A percentile compares a stretch with the other conserved stretches of the same genome.
Evolutionary conservation across 73 alveolate species (phyloP).

Genomic region (Paramecium sexaurelia): DNA sequence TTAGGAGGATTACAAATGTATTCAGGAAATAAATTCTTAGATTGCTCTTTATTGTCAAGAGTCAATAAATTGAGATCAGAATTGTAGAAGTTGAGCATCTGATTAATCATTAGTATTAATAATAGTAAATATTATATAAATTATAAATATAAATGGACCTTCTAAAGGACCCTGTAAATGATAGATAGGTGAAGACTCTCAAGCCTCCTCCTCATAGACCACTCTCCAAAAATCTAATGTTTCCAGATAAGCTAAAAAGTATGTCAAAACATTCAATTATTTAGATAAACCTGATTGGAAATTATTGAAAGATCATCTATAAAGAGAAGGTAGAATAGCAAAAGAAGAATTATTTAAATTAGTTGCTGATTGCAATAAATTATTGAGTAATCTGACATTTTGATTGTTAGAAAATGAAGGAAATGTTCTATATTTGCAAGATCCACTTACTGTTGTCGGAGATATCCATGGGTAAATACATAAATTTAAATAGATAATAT

Average conservation of each 20-base stretch:
- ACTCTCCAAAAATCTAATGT: conserved; percentile 68
- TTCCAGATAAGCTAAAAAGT: conserved; percentile 70
- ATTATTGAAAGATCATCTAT: conserved; percentile 81
- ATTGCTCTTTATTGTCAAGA: conserved; percentile 76
- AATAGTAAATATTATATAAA: neutral
- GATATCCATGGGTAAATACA: conserved; percentile 90
- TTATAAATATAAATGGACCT: conserved; percentile 68
- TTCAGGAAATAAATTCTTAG: conserved; percentile 85
- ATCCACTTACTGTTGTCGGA: conserved; percentile 96
- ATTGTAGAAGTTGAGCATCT: conserved; percentile 65
- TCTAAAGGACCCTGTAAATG: conserved; percentile 73
- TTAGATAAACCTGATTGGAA: conserved; percentile 90
- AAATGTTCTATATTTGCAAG: conserved; percentile 82
- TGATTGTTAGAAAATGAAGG: conserved; percentile 85
- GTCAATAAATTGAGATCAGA: conserved; percentile 74
- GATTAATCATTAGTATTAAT: conserved; percentile 5
- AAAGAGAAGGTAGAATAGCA: conserved; percentile 85
- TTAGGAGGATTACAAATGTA: conserved; percentile 84
- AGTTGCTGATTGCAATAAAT: conserved; percentile 75
- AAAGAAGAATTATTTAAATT: conserved; percentile 73
- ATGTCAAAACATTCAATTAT: neutral
- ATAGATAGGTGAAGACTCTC: conserved; percentile 73
- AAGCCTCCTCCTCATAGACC: conserved; percentile 85
- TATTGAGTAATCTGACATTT: conserved; percentile 66
- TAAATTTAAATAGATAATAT: conserved; percentile 69